Evolutionary conservation across 495 filamentous ascomycete genomes (phyloP).

Genomic region (Tuber umbilicatum): DNA sequence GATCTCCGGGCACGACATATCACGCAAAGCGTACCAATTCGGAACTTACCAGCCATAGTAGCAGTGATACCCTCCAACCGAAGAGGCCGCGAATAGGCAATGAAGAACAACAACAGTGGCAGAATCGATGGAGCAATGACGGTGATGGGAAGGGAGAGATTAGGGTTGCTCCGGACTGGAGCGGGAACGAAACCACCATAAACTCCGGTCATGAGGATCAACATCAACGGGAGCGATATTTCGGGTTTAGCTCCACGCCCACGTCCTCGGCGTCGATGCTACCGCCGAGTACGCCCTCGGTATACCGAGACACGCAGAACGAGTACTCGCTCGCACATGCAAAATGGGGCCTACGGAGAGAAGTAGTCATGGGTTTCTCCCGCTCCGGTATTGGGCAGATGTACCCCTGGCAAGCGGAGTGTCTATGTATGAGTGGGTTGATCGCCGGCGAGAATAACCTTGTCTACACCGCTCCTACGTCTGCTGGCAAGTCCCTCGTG

Average conservation of each 20-base stretch:
- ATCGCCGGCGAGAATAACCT: slow-evolving; percentile 61
- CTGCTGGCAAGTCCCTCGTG: slow-evolving; percentile 68
- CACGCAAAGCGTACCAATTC: slow-evolving; percentile 2
- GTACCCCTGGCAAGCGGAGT: slow-evolving; percentile 80
- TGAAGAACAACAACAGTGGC: neutral
- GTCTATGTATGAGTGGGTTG: slow-evolving; percentile 61
- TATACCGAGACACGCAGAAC: slow-evolving; percentile 13
- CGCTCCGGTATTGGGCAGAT: slow-evolving; percentile 60
- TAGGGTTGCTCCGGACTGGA: slow-evolving; percentile 29
- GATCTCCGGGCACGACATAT: neutral
- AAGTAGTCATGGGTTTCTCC: slow-evolving; percentile 60
- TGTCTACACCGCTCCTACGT: slow-evolving; percentile 79
- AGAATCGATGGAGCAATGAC: slow-evolving; percentile 1
- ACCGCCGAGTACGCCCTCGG: neutral
- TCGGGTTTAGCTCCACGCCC: neutral
- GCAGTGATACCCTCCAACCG: neutral
- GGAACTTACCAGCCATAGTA: neutral
- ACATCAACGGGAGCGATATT: slow-evolving; percentile 7
- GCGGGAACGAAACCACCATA: slow-evolving; percentile 25
- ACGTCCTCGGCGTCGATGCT: neutral
- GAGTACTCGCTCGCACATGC: slow-evolving; percentile 46
- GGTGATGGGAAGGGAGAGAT: slow-evolving; percentile 9
- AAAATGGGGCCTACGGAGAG: slow-evolving; percentile 57
- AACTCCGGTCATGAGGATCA: neutral
- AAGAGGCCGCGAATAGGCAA: neutral